phyloP scores from a whole-genome alignment of 225 moss, liverwort and hornwort genomes.

The Straminergon stramineum region DNA sequence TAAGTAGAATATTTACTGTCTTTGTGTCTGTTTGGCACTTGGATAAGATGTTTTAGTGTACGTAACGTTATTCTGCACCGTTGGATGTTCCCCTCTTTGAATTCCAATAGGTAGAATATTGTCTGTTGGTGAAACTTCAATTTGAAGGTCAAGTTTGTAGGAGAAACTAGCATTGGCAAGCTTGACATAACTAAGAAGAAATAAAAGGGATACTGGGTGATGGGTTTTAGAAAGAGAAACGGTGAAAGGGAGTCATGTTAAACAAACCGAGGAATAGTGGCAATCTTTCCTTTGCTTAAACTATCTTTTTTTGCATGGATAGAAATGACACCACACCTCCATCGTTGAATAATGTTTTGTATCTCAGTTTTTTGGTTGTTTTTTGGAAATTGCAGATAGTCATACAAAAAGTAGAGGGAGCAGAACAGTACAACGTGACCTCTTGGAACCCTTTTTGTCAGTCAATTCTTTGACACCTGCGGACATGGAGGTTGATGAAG shows the following conservation, averaged over 20 bases:
- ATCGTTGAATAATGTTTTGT: not conserved
- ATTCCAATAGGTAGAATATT: not conserved
- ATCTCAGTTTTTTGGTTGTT: not conserved
- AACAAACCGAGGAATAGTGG: not conserved
- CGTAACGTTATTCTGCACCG: not conserved
- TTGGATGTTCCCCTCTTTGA: not conserved
- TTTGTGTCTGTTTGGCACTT: not conserved
- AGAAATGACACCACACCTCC: not conserved
- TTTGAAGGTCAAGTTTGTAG: not conserved
- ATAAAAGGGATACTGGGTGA: not conserved
- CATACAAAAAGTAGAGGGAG: not conserved
- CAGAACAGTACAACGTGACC: conserved; percentile 14
- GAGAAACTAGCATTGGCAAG: not conserved
- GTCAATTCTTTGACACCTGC: conserved; percentile 8
- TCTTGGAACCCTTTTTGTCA: conserved; percentile 55
- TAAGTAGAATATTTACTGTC: not conserved
- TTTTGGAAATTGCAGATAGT: not conserved
- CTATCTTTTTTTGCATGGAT: not conserved
- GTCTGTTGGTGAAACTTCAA: not conserved
- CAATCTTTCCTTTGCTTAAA: not conserved
- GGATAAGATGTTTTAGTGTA: no score
- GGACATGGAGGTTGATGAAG: conserved; percentile 13
- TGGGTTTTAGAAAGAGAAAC: not conserved
- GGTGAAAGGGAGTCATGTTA: no score
- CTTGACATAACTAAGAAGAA: not conserved